These are phyloP conservation scores for Kluyveromyces sp. DNA, from an alignment of 1,139 yeast genomes.

Conservation along the genomic window DNA sequence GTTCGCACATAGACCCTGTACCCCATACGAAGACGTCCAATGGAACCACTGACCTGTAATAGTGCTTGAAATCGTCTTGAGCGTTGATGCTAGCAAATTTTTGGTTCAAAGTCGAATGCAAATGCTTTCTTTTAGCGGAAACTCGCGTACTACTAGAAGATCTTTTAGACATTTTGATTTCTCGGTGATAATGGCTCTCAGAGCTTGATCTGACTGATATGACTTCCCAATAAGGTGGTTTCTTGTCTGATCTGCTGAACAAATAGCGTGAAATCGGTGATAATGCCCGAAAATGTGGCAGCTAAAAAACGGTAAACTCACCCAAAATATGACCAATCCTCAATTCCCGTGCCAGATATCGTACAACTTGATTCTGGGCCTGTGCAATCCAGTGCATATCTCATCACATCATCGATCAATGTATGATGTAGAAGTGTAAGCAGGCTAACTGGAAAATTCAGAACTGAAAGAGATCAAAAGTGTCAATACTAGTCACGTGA, in stretches of 20 bases:
- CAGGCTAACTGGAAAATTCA: neutral
- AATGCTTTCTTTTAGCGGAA: slow-evolving; percentile 16
- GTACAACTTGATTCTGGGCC: too few species aligned
- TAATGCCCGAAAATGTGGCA: too few species aligned
- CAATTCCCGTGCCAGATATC: too few species aligned
- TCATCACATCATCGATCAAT: too few species aligned
- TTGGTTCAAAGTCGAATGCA: slow-evolving; percentile 24
- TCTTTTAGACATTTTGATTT: slow-evolving; percentile 21
- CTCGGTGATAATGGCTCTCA: neutral
- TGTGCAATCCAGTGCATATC: too few species aligned
- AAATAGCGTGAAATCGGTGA: too few species aligned
- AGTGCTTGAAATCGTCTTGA: slow-evolving; percentile 26
- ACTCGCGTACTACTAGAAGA: slow-evolving; percentile 16
- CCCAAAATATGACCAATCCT: too few species aligned
- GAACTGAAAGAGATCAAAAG: neutral
- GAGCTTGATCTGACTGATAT: too few species aligned
- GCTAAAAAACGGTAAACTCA: too few species aligned
- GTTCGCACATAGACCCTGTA: slow-evolving; percentile 93
- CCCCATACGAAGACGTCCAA: slow-evolving; percentile 91
- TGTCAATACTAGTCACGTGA: neutral
- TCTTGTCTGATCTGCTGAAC: too few species aligned
- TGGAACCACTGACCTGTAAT: slow-evolving; percentile 32
- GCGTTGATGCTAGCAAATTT: slow-evolving; percentile 24
- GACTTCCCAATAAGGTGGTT: too few species aligned
- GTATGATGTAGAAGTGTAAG: too few species aligned